Evolutionary conservation across 768 basidiomycete genomes (phyloP).

Genomic region (Hericium coralloides): DNA sequence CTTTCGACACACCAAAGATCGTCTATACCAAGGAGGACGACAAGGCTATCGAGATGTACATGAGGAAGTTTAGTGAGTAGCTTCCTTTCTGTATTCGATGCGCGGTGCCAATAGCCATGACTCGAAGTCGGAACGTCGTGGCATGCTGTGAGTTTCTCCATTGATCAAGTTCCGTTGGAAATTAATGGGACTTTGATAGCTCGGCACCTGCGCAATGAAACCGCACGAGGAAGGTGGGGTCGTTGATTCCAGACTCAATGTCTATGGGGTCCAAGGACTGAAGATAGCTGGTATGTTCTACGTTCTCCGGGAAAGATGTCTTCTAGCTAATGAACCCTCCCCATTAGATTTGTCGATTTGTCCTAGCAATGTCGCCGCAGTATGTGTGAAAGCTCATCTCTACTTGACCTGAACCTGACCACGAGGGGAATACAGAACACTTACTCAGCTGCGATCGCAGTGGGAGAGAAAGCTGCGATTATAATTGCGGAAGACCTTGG

Average conservation of each 20-base stretch:
- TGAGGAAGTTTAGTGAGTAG: constrained; percentile 9
- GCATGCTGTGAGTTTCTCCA: constrained; percentile 6
- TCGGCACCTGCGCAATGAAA: constrained; percentile 66
- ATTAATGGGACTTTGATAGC: constrained; percentile 22
- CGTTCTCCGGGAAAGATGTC: not conserved
- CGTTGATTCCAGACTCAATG: constrained; percentile 51
- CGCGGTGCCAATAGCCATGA: too few relatives aligned
- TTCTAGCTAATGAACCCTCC: not conserved
- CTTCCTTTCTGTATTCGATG: not conserved
- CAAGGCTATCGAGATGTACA: constrained; percentile 22
- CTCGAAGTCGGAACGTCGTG: not conserved
- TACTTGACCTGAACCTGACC: not conserved
- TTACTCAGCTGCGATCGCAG: constrained; percentile 31
- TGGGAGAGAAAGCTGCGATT: constrained; percentile 56
- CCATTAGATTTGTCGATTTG: constrained; percentile 27
- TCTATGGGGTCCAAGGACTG: constrained; percentile 48
- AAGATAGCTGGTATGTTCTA: constrained; percentile 34
- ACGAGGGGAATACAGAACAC: constrained; percentile 23
- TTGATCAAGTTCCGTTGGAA: not conserved
- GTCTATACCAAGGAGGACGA: constrained; percentile 27
- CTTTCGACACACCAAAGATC: constrained; percentile 22
- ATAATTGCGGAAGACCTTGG: constrained; percentile 49
- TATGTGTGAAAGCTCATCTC: constrained; percentile 13
- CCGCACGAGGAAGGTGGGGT: constrained; percentile 48
- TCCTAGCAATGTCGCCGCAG: constrained; percentile 28